Evolutionary conservation across 2,329 filamentous ascomycete genomes (phyloP).

Genomic region (Paraphoma sp.): DNA sequence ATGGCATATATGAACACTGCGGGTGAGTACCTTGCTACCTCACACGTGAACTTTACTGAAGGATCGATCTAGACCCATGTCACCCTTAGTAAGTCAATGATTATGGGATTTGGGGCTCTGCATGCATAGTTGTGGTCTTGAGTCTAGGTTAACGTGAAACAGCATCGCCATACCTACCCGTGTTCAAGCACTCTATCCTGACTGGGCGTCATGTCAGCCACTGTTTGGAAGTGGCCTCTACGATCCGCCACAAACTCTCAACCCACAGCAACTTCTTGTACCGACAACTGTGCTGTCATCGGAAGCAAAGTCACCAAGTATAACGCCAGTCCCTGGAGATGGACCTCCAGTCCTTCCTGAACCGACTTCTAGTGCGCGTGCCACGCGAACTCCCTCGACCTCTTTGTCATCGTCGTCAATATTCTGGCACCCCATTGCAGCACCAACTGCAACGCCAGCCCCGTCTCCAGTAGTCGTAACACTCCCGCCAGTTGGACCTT

Average conservation of each 20-base stretch:
- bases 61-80: background rate
- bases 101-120: no score
- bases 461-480: background rate
- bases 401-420: background rate
- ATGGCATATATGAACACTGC: background rate
- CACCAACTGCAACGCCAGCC: background rate
- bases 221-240: background rate
- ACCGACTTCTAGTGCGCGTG: background rate
- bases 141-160: background rate
- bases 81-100: background rate
- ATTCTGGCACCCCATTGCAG: background rate
- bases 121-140: no score
- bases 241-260: background rate
- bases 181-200: background rate
- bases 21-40: background rate
- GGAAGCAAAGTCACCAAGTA: background rate
- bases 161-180: background rate
- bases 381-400: background rate
- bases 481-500: background rate
- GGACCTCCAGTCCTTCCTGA: background rate
- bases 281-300: background rate
- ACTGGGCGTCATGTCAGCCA: background rate
- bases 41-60: no score
- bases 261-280: background rate
- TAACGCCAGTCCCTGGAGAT: background rate